A percentile compares a stretch with the other conserved stretches of the same genome.
Evolutionary conservation across 306 rosid genomes (phyloP).

Genomic region (Styphnolobium japonicum): DNA sequence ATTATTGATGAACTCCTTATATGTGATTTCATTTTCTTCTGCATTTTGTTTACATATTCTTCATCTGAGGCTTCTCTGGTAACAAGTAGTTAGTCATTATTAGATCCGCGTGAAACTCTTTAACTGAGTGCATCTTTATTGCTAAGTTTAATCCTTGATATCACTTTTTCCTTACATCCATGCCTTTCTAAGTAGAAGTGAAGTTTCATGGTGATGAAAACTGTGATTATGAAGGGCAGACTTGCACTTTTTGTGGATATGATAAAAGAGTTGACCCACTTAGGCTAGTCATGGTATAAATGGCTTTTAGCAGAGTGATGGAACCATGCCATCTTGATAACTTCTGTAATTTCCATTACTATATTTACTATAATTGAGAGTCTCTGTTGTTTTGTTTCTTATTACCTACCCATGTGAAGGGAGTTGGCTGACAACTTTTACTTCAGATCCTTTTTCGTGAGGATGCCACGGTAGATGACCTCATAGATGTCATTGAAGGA

Average conservation of each 20-base stretch:
- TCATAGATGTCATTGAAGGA: constrained; percentile 98
- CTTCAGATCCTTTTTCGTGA: constrained; percentile 91
- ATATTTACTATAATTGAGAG: background rate
- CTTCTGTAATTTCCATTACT: constrained; percentile 7
- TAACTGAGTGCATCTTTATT: background rate
- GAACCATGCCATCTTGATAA: constrained; percentile 2
- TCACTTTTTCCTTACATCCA: background rate
- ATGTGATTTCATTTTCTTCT: background rate
- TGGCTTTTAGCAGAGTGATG: background rate
- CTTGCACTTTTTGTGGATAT: background rate
- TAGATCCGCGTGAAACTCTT: background rate
- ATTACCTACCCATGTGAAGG: background rate
- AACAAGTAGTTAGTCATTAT: background rate
- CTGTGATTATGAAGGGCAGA: constrained; percentile 5
- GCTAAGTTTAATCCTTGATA: background rate
- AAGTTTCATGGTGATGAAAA: background rate
- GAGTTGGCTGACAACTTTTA: constrained; percentile 16
- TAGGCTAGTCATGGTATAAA: constrained; percentile 13
- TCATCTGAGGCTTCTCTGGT: background rate
- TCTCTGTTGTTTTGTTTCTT: background rate
- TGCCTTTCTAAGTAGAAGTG: background rate
- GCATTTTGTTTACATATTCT: background rate
- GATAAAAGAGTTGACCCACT: background rate
- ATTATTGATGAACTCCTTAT: background rate
- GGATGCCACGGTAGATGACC: constrained; percentile 97